These are phyloP conservation scores for Megacollybia marginata DNA, from an alignment of 768 basidiomycete genomes.

Conservation along the genomic window DNA sequence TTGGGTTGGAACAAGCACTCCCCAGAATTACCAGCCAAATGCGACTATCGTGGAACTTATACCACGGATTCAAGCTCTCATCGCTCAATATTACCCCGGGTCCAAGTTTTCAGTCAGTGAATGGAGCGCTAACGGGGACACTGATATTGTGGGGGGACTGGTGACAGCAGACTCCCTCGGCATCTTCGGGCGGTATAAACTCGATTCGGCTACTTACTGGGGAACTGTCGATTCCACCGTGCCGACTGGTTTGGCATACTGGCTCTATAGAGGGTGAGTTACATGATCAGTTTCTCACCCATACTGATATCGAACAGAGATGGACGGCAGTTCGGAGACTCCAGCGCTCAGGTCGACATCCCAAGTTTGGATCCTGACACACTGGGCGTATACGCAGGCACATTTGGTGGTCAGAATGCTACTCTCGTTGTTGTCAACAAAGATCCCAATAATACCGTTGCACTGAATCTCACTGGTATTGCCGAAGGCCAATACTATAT, in stretches of 20 bases:
- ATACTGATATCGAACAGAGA: constrained; percentile 19
- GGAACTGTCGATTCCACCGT: constrained; percentile 36
- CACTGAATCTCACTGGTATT: constrained; percentile 34
- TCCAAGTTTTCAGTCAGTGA: constrained; percentile 49
- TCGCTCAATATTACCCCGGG: constrained; percentile 42
- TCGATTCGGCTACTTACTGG: constrained; percentile 51
- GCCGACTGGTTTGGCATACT: constrained; percentile 47
- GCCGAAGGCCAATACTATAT: constrained; percentile 43
- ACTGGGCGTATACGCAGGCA: constrained; percentile 40
- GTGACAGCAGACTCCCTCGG: constrained; percentile 44
- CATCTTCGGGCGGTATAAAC: constrained; percentile 40
- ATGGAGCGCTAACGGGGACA: constrained; percentile 40
- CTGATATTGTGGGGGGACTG: constrained; percentile 46
- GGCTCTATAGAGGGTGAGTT: constrained; percentile 46
- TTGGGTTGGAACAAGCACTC: constrained; percentile 35
- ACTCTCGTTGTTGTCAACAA: constrained; percentile 47
- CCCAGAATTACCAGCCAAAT: constrained; percentile 39
- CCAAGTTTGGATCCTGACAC: constrained; percentile 30
- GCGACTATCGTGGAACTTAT: constrained; percentile 35
- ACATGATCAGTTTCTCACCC: background rate
- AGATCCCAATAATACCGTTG: constrained; percentile 27
- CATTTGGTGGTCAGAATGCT: constrained; percentile 28
- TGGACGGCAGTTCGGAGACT: constrained; percentile 37
- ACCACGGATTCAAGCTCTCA: constrained; percentile 43
- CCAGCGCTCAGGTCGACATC: constrained; percentile 38